Evolutionary conservation across 345 rosid genomes (phyloP).

Genomic region (Viola odorata): DNA sequence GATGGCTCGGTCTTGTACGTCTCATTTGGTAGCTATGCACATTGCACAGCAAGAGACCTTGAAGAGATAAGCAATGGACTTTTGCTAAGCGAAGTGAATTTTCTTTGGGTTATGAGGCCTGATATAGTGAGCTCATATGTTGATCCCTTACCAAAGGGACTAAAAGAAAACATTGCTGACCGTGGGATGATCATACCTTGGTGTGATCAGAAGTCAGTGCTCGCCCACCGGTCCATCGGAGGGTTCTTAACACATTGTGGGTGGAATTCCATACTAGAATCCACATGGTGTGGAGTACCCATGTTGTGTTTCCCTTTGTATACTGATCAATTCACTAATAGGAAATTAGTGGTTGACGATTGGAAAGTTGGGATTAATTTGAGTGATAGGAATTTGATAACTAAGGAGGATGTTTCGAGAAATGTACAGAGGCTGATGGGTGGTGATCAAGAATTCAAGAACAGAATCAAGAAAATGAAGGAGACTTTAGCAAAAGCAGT

Average conservation of each 20-base stretch:
- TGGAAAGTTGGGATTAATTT: constrained; percentile 75
- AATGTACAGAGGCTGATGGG: constrained; percentile 49
- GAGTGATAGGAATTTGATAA: constrained; percentile 24
- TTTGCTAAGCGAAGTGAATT: constrained; percentile 40
- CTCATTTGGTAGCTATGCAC: constrained; percentile 82
- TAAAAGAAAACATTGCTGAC: constrained; percentile 34
- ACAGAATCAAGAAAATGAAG: constrained; percentile 35
- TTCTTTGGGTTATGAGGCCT: constrained; percentile 80
- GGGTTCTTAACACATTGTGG: constrained; percentile 85
- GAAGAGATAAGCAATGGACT: constrained; percentile 64
- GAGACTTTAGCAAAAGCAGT: constrained; percentile 39
- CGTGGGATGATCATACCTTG: constrained; percentile 57
- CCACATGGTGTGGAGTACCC: constrained; percentile 67
- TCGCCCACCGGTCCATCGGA: constrained; percentile 58
- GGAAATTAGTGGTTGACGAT: constrained; percentile 76
- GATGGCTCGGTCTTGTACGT: constrained; percentile 62
- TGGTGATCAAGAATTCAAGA: constrained; percentile 33
- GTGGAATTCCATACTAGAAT: constrained; percentile 74
- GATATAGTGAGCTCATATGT: constrained; percentile 64
- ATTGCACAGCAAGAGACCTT: constrained; percentile 41
- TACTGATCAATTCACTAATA: constrained; percentile 77
- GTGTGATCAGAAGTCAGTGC: constrained; percentile 58
- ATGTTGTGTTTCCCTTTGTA: constrained; percentile 59
- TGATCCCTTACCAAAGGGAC: constrained; percentile 50
- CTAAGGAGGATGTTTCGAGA: constrained; percentile 34